Conservation (phyloP, 106 monocot species). For the Alisma plantagoaquatica region DNA sequence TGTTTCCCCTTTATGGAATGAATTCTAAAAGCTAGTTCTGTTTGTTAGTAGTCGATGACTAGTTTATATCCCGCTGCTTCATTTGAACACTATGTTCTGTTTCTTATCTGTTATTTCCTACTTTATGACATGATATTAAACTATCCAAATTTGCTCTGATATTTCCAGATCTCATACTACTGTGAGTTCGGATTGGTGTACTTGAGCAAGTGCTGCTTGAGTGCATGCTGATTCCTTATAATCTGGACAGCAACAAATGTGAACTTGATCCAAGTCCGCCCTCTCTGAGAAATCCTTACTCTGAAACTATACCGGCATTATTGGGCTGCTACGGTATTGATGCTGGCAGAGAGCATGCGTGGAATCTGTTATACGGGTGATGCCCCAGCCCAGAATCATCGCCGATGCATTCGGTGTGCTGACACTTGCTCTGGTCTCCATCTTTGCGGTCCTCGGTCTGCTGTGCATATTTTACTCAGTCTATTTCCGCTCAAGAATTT, state of each 20-base stretch:
- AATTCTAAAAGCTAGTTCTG: no score
- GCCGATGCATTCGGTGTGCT: constrained; percentile 81
- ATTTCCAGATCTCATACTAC: not conserved
- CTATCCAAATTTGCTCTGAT: not conserved
- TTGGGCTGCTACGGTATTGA: constrained; percentile 32
- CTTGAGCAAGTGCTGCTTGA: not conserved
- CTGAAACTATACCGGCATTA: constrained; percentile 2
- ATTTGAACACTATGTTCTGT: not conserved
- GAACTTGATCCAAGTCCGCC: no score
- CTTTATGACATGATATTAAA: not conserved
- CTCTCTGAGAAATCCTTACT: no score
- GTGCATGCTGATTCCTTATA: no score
- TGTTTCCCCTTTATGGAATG: no score
- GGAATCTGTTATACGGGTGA: constrained; percentile 59
- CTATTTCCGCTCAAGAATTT: constrained; percentile 41
- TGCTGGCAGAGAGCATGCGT: constrained; percentile 73
- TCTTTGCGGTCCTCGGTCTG: constrained; percentile 41
- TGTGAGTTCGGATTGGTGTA: not conserved
- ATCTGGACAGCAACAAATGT: no score
- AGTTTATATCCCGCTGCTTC: no score
- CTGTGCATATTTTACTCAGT: constrained; percentile 38
- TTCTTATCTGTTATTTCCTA: not conserved
- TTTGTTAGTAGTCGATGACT: no score
- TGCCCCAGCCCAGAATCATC: constrained; percentile 60
- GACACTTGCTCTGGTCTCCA: constrained; percentile 41